phyloP scores from a whole-genome alignment of 2,329 filamentous ascomycete species.

The Rugonectria rugulosa region DNA sequence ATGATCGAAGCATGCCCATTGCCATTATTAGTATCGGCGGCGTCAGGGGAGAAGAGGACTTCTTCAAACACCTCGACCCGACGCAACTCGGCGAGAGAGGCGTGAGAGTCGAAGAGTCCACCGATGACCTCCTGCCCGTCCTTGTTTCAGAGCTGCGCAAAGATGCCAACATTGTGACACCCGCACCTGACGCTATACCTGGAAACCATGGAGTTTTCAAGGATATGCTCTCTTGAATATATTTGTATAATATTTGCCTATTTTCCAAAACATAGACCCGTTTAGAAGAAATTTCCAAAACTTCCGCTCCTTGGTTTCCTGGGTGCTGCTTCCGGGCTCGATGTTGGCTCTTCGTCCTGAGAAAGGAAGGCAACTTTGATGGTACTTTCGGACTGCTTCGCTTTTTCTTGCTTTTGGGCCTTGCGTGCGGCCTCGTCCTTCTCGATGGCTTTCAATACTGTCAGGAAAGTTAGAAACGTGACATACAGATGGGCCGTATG shows the following conservation, averaged over 20 bases:
- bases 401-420: constrained; percentile 52
- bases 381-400: constrained; percentile 40
- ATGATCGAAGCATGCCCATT: constrained; percentile 83
- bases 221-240: constrained; percentile 64
- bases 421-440: constrained; percentile 64
- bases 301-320: constrained; percentile 39
- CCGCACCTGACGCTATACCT: constrained; percentile 23
- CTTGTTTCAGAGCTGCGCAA: constrained; percentile 60
- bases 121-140: constrained; percentile 64
- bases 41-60: constrained; percentile 77
- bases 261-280: constrained; percentile 22
- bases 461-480: constrained; percentile 22
- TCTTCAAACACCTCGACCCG: constrained; percentile 67
- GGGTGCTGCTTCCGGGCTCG: constrained; percentile 31
- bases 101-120: constrained; percentile 65
- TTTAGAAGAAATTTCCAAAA: constrained; percentile 61
- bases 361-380: constrained; percentile 9
- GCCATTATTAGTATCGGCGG: constrained; percentile 90
- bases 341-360: constrained; percentile 20
- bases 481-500: neutral
- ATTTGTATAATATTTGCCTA: constrained; percentile 28
- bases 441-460: constrained; percentile 73
- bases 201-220: constrained; percentile 55
- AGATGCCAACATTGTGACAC: constrained; percentile 22
- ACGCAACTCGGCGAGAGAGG: constrained; percentile 59